Base-by-base conservation (phyloP, 2,329 filamentous ascomycete genomes). In the Thielaviopsis euricoi region DNA sequence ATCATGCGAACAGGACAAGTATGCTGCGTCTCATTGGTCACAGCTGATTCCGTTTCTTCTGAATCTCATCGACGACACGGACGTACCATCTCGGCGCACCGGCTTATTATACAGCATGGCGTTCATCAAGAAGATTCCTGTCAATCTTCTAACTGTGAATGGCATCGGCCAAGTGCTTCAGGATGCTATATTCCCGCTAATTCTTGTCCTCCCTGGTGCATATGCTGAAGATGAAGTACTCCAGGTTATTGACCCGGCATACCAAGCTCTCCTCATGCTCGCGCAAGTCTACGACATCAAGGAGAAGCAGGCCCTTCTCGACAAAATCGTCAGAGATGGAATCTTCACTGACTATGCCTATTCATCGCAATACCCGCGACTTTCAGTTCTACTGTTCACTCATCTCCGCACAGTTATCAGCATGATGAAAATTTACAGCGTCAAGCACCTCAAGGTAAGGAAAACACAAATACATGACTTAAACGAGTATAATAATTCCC, bases 181-280 rank as follows among this genome's bases (percentile, higher is more conserved):
- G 64, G 79, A 88, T 21, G 79, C 83, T 2, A 70, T 88, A 1
- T 77, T 83, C 62, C 86, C 88, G 0, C 81, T 83, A 40, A 76
- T 95, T n/a, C 76, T 85, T 7, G 87, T 82, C 64, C 75, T 95
- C 6, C 90, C 91, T 0, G 81, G 77, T 13, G 72, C 95, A 49
- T 95, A 88, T 0, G 82, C 86, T 0, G 85, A 87, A 64, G 67
- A 75, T 0, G 86, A 93, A 58, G 86, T 86, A 3, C 66, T 86
- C 1, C 65, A 66, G 1, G 71, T 96, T 2, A 76, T 95, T 1
- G 65, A 68, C 6, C 74, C 76, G 6, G 81, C 85, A 0, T 94
- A 89, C 62, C 74, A 77, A 7, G 82, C 83, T 1, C 73, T 95
- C 2, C 70, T 86, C 19, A 69, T 62, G 62, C 60, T 67, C 22